Evolutionary conservation across 2,329 filamentous ascomycete species (phyloP), one percentile per base, ranked within the genome.

Genomic region (Rhinocladiella similis): DNA sequence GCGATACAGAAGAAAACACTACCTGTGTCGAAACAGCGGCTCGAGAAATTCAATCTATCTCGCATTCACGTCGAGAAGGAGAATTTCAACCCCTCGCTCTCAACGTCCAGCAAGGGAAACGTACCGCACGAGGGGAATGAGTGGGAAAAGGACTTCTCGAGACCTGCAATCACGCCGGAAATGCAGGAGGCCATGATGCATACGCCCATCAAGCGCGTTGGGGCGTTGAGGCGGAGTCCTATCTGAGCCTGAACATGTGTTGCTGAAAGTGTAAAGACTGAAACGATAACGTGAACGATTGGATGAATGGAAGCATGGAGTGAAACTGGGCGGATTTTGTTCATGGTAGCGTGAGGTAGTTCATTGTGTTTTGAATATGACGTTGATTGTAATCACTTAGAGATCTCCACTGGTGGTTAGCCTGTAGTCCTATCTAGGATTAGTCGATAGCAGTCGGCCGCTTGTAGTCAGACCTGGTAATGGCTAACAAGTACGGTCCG

Each of bases 121-220:
- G 29, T 12, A 9, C 16, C 16, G 12, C 20, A 55, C 16, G 22
- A 39, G 1, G 35, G 14, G 9, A 38, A n/a, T 19, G 47, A 29
- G 27, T 42, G 50, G 25, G 55, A 38, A 1, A 45, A 48, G n/a
- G 50, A 52, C 20, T 16, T 27, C 27, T 14, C 35, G 12, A 56
- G 42, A 29, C 55, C 63, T 14, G 63, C 63, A 3, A 64, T 66
- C 29, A 49, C 63, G 41, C 63, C 63, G 3, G 63, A 63, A 20
- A 54, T 63, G 43, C 63, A 66, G 55, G 63, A 66, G 54, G 56
- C 48, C 14, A 63, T 66, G 61, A 63, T 64, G 59, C 53, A 60
- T 10, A 65, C 61, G 47, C 63, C 63, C 27, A 60, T 66, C 27
- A 64, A 64, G 59, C 58, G 63, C 4, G 53, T 61, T 3, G 63